These are phyloP conservation scores for Monosporascus cannonballus DNA, from an alignment of 2,329 filamentous ascomycete species.

Conservation along the genomic window DNA sequence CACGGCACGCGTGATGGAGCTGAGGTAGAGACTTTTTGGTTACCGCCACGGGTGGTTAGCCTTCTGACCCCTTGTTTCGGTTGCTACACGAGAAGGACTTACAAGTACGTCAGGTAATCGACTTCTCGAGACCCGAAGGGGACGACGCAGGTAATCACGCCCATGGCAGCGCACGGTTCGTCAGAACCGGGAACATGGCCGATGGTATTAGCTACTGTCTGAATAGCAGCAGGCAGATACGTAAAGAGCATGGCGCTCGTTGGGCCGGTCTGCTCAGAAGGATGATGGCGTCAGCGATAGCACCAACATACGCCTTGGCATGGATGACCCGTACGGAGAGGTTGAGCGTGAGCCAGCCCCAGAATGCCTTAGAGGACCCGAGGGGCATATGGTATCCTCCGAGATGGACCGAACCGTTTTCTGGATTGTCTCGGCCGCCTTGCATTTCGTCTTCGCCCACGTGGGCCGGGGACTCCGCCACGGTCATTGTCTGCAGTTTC, in stretches of 20 bases:
- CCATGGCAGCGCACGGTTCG: slow-evolving; percentile 7
- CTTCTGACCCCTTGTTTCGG: no score
- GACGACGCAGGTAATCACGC: slow-evolving; percentile 8
- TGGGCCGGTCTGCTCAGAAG: slow-evolving; percentile 4
- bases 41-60: no score
- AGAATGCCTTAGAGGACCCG: no score
- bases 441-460: no score
- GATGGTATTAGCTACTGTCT: slow-evolving; percentile 9
- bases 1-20: slow-evolving; percentile 7
- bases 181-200: slow-evolving; percentile 9
- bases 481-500: no score
- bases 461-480: no score
- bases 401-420: no score
- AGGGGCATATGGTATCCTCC: no score
- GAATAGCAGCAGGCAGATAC: slow-evolving; percentile 9
- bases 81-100: no score
- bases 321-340: background rate
- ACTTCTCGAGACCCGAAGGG: slow-evolving; percentile 8
- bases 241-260: slow-evolving; percentile 6
- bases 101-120: slow-evolving; percentile 9
- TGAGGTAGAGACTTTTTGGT: slow-evolving; percentile 5
- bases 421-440: no score
- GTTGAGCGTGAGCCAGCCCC: background rate
- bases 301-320: background rate
- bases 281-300: no score